Conservation (phyloP, 768 basidiomycete species). For the Pisolithus tinctorius region DNA sequence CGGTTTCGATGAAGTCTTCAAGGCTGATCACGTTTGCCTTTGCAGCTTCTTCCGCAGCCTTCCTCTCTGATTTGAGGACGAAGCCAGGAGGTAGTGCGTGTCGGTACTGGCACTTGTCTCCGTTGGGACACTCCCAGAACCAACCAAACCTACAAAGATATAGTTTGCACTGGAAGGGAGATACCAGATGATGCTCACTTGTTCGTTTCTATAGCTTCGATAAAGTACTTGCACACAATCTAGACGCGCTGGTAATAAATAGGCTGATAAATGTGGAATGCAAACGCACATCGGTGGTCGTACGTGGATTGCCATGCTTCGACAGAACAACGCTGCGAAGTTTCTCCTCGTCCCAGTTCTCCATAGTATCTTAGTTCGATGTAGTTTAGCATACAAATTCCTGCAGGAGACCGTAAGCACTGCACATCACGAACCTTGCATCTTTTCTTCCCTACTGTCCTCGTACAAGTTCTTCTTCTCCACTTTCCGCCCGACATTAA, state of each 20-base stretch:
- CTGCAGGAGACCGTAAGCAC: background rate
- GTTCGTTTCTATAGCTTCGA: conserved; percentile 89
- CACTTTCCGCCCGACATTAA: conserved; percentile 82
- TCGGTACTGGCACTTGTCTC: conserved; percentile 85
- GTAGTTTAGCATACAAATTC: background rate
- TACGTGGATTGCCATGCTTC: conserved; percentile 86
- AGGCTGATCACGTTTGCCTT: conserved; percentile 85
- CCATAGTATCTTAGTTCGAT: conserved; percentile 78
- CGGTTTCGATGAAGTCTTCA: conserved; percentile 96
- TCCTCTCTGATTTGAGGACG: conserved; percentile 89
- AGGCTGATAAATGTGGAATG: conserved; percentile 10
- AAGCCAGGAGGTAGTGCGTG: conserved; percentile 96
- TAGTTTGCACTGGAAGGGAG: background rate
- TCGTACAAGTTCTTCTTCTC: conserved; percentile 95
- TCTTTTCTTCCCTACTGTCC: conserved; percentile 79
- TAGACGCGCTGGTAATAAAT: conserved; percentile 22
- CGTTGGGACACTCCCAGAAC: conserved; percentile 95
- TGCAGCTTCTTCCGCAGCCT: conserved; percentile 85
- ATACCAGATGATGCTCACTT: conserved; percentile 37
- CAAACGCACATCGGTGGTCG: conserved; percentile 75
- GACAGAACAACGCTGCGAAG: conserved; percentile 79
- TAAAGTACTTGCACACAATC: conserved; percentile 98
- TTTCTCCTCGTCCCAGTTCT: conserved; percentile 95
- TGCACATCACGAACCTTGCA: conserved; percentile 44
- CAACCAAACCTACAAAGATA: conserved; percentile 62